These are phyloP conservation scores for Aspergillus avenaceus DNA, from an alignment of 495 filamentous ascomycete species.

Conservation along the genomic window DNA sequence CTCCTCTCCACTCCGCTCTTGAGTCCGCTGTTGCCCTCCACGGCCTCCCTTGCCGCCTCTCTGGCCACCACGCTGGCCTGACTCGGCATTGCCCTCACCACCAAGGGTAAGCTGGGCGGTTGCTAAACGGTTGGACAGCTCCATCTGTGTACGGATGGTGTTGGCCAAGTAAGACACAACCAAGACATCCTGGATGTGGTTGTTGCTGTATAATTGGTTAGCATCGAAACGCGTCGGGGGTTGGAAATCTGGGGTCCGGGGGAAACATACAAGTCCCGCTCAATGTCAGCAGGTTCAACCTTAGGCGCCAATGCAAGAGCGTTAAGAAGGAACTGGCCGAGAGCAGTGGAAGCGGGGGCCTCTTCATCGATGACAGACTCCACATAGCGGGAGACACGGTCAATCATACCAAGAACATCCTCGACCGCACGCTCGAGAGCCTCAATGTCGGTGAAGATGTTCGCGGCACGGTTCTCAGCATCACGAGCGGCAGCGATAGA, in stretches of 20 bases:
- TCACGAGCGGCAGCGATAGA: constrained; percentile 78
- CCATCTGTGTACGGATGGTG: constrained; percentile 98
- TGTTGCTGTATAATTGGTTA: constrained; percentile 60
- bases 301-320: constrained; percentile 88
- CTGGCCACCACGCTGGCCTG: constrained; percentile 38
- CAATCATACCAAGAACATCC: constrained; percentile 79
- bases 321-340: constrained; percentile 93
- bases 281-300: constrained; percentile 82
- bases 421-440: constrained; percentile 77
- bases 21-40: constrained; percentile 38
- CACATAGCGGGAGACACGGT: constrained; percentile 86
- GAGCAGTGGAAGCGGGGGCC: constrained; percentile 67
- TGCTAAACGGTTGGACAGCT: constrained; percentile 88
- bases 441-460: constrained; percentile 81
- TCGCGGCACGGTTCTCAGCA: constrained; percentile 63
- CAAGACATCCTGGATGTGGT: constrained; percentile 97
- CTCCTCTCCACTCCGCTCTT: constrained; percentile 32
- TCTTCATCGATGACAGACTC: constrained; percentile 73
- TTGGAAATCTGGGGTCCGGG: constrained; percentile 18
- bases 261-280: constrained; percentile 77
- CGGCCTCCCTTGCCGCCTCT: constrained; percentile 49
- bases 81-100: constrained; percentile 36
- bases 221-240: constrained; percentile 1
- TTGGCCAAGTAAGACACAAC: constrained; percentile 96
- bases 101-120: constrained; percentile 73